phyloP scores from a whole-genome alignment of 345 rosid species.

The Dipteronia dyeriana region DNA sequence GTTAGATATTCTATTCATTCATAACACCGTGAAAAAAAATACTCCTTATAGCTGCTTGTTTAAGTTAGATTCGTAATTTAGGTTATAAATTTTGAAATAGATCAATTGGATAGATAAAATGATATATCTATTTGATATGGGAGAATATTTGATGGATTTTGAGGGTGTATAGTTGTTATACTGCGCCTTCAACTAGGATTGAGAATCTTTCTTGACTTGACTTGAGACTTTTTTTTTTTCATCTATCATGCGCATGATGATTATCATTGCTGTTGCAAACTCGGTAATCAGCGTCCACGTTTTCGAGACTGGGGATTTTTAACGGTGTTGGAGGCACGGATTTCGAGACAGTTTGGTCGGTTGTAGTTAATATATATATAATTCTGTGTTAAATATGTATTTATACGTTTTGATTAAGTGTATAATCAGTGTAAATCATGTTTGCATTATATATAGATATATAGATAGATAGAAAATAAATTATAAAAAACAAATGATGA shows the following conservation, averaged over 20 bases:
- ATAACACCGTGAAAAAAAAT: too few species aligned
- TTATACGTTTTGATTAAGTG: not conserved
- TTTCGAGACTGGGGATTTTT: not conserved
- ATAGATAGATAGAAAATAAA: too few species aligned
- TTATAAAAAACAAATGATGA: slow-evolving; percentile 2
- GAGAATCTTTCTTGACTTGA: not conserved
- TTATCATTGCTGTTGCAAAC: slow-evolving; percentile 17
- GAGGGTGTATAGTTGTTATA: slow-evolving; percentile 19
- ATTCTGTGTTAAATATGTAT: not conserved
- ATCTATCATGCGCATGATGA: slow-evolving; percentile 16
- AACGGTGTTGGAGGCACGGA: slow-evolving; percentile 12
- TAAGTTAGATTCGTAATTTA: too few species aligned
- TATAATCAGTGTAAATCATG: slow-evolving; percentile 15
- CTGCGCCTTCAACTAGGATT: not conserved
- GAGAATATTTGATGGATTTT: not conserved
- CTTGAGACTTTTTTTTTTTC: not conserved
- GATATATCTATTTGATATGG: too few species aligned
- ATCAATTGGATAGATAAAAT: too few species aligned
- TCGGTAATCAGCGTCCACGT: slow-evolving; percentile 23
- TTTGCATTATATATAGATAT: not conserved
- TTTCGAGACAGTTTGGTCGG: slow-evolving; percentile 8
- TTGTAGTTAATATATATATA: not conserved
- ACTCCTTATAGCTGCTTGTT: too few species aligned
- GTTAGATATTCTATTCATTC: too few species aligned
- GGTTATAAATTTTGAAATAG: too few species aligned